Percentiles rank a stretch among this genome's conserved stretches.
These are phyloP conservation scores for Salmacisia buchloeana DNA, from an alignment of 1,284 basidiomycete genomes.

Conservation along the genomic window DNA sequence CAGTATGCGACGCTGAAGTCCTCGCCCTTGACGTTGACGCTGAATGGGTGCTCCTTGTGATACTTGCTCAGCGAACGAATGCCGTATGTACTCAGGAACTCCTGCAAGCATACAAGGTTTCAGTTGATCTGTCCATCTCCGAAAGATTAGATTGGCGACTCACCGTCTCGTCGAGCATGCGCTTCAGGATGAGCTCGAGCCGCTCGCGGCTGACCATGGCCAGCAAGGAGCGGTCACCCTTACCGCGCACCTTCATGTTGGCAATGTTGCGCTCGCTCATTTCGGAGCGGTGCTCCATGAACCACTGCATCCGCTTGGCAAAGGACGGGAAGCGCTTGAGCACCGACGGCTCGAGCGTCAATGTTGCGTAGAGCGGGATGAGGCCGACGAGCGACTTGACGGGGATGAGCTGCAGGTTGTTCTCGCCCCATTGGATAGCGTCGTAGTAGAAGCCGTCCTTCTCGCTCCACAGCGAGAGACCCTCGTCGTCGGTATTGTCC, in stretches of 20 bases:
- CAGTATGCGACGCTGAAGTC: conserved; percentile 90
- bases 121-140: not conserved
- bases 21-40: conserved; percentile 85
- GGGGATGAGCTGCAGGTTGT: conserved; percentile 70
- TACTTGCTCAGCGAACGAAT: conserved; percentile 77
- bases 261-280: conserved; percentile 87
- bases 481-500: conserved; percentile 58
- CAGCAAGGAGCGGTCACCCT: conserved; percentile 75
- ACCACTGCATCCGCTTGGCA: conserved; percentile 98
- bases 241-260: conserved; percentile 63
- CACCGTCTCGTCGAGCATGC: conserved; percentile 71
- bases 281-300: conserved; percentile 83
- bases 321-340: conserved; percentile 87
- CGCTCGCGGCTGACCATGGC: conserved; percentile 89
- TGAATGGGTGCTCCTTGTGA: conserved; percentile 89
- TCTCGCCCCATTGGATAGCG: conserved; percentile 76
- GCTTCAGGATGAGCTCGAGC: conserved; percentile 77
- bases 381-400: conserved; percentile 88
- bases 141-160: not conserved
- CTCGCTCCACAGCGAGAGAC: conserved; percentile 86
- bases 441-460: conserved; percentile 97
- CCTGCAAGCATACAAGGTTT: conserved; percentile 45
- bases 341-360: conserved; percentile 82
- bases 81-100: conserved; percentile 90
- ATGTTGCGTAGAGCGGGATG: conserved; percentile 88